These are phyloP conservation scores for Aspergillus bertholletiae DNA, from an alignment of 495 filamentous ascomycete genomes.

Conservation along the genomic window DNA sequence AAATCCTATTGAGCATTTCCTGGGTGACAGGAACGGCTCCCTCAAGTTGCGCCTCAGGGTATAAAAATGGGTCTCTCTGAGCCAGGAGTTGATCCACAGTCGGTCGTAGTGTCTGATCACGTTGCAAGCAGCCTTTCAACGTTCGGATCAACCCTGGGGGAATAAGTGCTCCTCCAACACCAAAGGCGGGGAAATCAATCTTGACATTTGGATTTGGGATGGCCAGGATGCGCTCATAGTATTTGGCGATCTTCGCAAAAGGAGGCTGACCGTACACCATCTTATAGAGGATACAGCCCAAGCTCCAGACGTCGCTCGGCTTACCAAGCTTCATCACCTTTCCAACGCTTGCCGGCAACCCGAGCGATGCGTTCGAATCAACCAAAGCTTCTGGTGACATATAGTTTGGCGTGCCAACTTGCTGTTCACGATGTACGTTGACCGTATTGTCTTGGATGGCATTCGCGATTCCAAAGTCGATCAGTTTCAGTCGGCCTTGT, in stretches of 20 bases:
- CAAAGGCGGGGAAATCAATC: constrained; percentile 76
- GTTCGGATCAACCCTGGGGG: constrained; percentile 69
- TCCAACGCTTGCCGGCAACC: constrained; percentile 53
- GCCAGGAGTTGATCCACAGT: constrained; percentile 73
- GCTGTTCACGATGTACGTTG: constrained; percentile 93
- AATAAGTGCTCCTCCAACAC: constrained; percentile 69
- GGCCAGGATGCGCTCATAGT: constrained; percentile 68
- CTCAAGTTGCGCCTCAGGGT: constrained; percentile 65
- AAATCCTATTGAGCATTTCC: constrained; percentile 71
- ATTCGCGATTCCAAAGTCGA: constrained; percentile 97
- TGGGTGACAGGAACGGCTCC: constrained; percentile 68
- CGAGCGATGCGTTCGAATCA: constrained; percentile 71
- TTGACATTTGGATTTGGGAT: constrained; percentile 84
- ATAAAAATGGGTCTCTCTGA: constrained; percentile 72
- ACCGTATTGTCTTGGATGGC: constrained; percentile 95
- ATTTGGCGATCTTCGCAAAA: constrained; percentile 86
- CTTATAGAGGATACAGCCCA: constrained; percentile 95
- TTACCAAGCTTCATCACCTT: constrained; percentile 95
- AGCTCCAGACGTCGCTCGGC: constrained; percentile 90
- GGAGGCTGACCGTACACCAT: constrained; percentile 93
- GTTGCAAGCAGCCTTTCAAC: constrained; percentile 72
- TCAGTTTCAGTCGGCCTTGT: constrained; percentile 77
- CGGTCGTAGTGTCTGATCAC: constrained; percentile 73
- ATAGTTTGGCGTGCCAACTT: constrained; percentile 96
- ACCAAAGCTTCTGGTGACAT: constrained; percentile 94